Evolutionary conservation across 1,284 basidiomycete species (phyloP), one percentile per base, ranked within the genome.

Genomic region (Trichosporon asahii): DNA sequence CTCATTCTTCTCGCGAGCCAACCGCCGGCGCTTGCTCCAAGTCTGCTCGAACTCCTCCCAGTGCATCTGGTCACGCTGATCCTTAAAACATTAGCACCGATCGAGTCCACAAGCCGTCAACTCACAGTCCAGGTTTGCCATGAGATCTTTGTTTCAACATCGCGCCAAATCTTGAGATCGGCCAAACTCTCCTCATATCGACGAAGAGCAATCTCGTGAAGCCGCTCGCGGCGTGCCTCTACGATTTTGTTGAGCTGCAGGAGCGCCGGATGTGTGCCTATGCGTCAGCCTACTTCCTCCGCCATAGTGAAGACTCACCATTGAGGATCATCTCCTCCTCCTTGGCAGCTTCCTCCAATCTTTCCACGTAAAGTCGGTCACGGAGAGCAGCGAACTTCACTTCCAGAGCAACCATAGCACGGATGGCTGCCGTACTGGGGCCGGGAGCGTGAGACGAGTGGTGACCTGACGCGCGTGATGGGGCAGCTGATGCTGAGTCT

Each of bases 361-460:
- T 78, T 75, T 88, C 87, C 37, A 87, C 76, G 76, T 87, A 88
- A 23, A 88, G 82, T 44, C 85, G 81, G 76, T 88, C 87, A 29
- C 87, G 77, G 55, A 88, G 75, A 40, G 85, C 82, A 1, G 87
- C 87, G 71, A 88, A 87, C 44, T 85, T 85, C 74, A 88, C 83
- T 76, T 88, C 87, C 64, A 88, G 86, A 72, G 83, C 84, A 23
- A 87, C 82, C 29, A 88, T 76, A 0, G 84, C 84, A 60, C 86
- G 85, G 76, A 88, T 84, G 2, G 86, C 86, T 53, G 87, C 86
- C 29, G 80, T 53, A 0, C 79, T 78, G 0, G 82, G 82, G 3
- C 80, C 79, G 7, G 83, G 78, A 0, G 78, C 78, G 68, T 83
- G 82, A 0, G 79, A 78, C 0, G 81, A 78, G 65, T 81, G 78